phyloP scores from a whole-genome alignment of 495 filamentous ascomycete genomes.

The Trichodelitschia bisporula region DNA sequence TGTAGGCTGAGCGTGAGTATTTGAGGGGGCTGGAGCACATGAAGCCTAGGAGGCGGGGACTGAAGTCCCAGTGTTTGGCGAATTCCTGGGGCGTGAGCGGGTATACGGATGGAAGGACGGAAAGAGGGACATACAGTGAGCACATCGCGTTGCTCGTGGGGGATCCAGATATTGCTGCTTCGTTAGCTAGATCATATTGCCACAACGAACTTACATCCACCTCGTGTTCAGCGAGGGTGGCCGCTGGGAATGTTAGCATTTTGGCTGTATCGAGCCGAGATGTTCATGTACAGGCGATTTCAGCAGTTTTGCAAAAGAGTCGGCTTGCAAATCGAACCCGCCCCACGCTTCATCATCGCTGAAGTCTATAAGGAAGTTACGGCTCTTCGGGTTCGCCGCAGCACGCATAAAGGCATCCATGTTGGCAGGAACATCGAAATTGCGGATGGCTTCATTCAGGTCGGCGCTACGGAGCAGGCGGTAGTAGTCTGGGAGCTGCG shows the following conservation, averaged over 20 bases:
- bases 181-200: conserved; percentile 1
- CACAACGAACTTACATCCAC: conserved; percentile 36
- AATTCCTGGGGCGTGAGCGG: too few relatives aligned
- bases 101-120: not conserved
- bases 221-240: conserved; percentile 15
- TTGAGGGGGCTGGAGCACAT: conserved; percentile 32
- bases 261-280: not conserved
- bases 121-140: conserved; percentile 19
- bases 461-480: not conserved
- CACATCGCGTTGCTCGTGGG: conserved; percentile 29
- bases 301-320: conserved; percentile 19
- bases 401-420: not conserved
- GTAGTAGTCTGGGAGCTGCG: not conserved
- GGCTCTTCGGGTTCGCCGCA: conserved; percentile 4
- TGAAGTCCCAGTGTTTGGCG: conserved; percentile 37
- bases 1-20: conserved; percentile 3
- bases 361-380: conserved; percentile 46
- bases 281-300: conserved; percentile 1
- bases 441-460: not conserved
- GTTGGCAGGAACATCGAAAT: conserved; percentile 1
- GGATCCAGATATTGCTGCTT: conserved; percentile 45
- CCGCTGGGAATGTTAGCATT: conserved; percentile 3
- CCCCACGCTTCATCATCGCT: conserved; percentile 35
- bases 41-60: conserved; percentile 36
- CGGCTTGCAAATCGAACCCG: conserved; percentile 28